Percentiles rank a stretch among this genome's conserved stretches.
Conservation (phyloP, 2,329 filamentous ascomycete species). For the Colletotrichum eleusines region DNA sequence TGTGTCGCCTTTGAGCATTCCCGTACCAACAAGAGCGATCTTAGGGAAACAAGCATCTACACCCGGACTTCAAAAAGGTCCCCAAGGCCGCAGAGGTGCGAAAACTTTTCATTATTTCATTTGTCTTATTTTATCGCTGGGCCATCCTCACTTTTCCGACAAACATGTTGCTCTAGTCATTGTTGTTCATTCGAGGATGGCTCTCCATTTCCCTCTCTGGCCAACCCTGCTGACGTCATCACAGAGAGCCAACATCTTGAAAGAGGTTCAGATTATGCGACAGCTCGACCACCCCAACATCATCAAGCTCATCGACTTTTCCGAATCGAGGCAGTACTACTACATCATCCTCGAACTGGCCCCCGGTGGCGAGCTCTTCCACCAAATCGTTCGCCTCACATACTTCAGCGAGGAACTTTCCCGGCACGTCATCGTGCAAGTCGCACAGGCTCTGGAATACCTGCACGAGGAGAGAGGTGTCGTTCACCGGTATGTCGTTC, state of each 20-base stretch:
- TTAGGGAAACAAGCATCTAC: conserved; percentile 92
- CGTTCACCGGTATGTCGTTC: conserved; percentile 85
- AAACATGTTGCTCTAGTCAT: conserved; percentile 43
- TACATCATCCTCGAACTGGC: conserved; percentile 97
- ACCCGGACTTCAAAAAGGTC: conserved; percentile 95
- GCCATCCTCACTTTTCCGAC: conserved; percentile 48
- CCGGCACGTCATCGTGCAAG: conserved; percentile 92
- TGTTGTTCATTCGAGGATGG: conserved; percentile 39
- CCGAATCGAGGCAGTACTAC: conserved; percentile 94
- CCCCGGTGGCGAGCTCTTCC: conserved; percentile 95
- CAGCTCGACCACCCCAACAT: conserved; percentile 97
- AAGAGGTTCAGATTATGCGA: conserved; percentile 99
- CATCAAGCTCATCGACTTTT: conserved; percentile 92
- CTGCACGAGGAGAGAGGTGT: conserved; percentile 95
- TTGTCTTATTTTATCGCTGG: conserved; percentile 48
- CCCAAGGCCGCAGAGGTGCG: conserved; percentile 98
- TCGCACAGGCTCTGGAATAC: conserved; percentile 94
- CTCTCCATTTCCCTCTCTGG: conserved; percentile 12
- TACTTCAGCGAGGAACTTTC: conserved; percentile 98
- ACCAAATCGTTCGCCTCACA: conserved; percentile 96
- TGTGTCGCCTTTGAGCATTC: conserved; percentile 42
- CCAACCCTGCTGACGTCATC: conserved; percentile 46
- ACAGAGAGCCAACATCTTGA: conserved; percentile 95
- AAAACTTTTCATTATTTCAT: conserved; percentile 56
- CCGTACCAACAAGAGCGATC: conserved; percentile 65